Base-by-base conservation (phyloP, 805 yeast genomes). In the Starmerella kuoi region DNA sequence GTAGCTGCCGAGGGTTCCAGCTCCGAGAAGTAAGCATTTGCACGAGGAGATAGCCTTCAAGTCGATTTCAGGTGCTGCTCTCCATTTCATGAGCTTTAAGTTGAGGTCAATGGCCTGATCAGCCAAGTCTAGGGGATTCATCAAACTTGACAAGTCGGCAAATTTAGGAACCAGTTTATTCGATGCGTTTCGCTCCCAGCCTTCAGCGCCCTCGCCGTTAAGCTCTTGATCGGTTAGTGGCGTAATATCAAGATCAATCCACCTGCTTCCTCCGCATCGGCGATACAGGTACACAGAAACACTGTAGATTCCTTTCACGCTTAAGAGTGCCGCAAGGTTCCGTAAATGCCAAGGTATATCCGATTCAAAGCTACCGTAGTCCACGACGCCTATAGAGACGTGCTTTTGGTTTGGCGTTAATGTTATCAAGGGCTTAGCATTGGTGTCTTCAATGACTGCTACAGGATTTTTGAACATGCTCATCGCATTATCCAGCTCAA, bases 1-100 rank as follows among this genome's bases (percentile, higher is more conserved):
- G 55, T 88, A 88, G 45, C 93, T 79, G 0, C 98, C 99, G 6
- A 93, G 67, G 2, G 99, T 91, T 5, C 99, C 99, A 0, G 97
- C 82, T 0, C 99, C 99, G n/a, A 91, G 68, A 14, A 91, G 63
- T 33, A 91, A 61, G 30, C 87, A 79, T 49, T 70, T 78, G 9
- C 79, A 71, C 15, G 61, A 45, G 49, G 74, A 72, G 19, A 91
- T 65, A 2, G 62, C 56, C 5, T 82, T 87, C 36, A 91, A 65
- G 55, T 91, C 73, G 3, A 91, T 57, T 7, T 75, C 70, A 0
- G 98, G 97, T 0, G 83, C 85, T 15, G 91, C 73, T 51, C 98
- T 70, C 99, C 99, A 91, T 57, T 86, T 85, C 98, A 91, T 91
- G 35, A 91, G 65, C 62, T 84, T 83, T 45, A 91, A 65, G 56